Evolutionary conservation across 1,284 basidiomycete species (phyloP).

Genomic region (Malassezia restricta): DNA sequence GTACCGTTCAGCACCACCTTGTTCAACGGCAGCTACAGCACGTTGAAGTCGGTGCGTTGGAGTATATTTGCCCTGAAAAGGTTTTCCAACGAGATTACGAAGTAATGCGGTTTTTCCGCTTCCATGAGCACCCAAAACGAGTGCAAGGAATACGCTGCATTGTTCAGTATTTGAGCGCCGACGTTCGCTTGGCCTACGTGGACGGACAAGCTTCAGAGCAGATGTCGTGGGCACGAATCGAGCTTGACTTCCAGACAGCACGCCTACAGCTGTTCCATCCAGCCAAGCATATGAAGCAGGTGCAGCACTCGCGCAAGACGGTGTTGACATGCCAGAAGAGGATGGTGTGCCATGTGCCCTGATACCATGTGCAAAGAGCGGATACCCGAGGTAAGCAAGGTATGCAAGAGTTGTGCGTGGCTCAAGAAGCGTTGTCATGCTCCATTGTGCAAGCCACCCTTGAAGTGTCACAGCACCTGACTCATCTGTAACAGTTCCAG

Average conservation of each 20-base stretch:
- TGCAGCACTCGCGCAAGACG: neutral
- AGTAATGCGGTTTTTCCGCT: slow-evolving; percentile 85
- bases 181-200: slow-evolving; percentile 58
- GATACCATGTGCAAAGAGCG: slow-evolving; percentile 41
- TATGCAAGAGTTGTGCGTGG: slow-evolving; percentile 83
- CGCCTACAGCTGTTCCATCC: slow-evolving; percentile 4
- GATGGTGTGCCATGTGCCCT: slow-evolving; percentile 2
- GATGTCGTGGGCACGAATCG: slow-evolving; percentile 26
- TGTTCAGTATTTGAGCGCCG: slow-evolving; percentile 52
- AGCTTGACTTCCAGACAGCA: neutral
- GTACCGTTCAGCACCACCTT: slow-evolving; percentile 87
- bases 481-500: slow-evolving; percentile 80
- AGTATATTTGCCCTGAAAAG: slow-evolving; percentile 54
- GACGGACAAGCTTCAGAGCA: slow-evolving; percentile 36
- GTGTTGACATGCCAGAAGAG: slow-evolving; percentile 10
- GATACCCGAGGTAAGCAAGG: slow-evolving; percentile 85
- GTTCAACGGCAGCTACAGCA: slow-evolving; percentile 89
- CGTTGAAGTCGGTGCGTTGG: slow-evolving; percentile 78
- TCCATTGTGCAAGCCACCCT: slow-evolving; percentile 98
- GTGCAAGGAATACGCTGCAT: slow-evolving; percentile 52
- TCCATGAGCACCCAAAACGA: slow-evolving; percentile 86
- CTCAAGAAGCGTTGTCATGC: slow-evolving; percentile 91
- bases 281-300: slow-evolving; percentile 14
- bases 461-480: slow-evolving; percentile 81
- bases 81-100: slow-evolving; percentile 71